These are phyloP conservation scores for Mortierella antarctica DNA, from an alignment of 192 early-diverging fungal species.

Conservation along the genomic window DNA sequence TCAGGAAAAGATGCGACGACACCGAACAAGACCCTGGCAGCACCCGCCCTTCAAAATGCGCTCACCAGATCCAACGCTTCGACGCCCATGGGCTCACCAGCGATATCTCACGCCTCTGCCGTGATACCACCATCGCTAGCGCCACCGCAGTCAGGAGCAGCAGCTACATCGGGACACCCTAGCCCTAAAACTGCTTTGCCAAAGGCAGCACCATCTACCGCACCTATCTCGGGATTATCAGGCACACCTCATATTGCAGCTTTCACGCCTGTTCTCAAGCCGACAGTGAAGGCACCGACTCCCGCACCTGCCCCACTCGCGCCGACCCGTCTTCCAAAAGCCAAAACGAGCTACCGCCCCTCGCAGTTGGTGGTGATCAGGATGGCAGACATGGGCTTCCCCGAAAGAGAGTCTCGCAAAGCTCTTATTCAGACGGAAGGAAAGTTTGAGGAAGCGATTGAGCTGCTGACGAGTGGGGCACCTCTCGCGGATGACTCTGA, in stretches of 20 bases:
- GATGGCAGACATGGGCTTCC: conserved; percentile 50
- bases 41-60: background rate
- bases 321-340: conserved; percentile 4
- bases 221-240: no score
- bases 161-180: no score
- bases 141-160: no score
- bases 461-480: conserved; percentile 33
- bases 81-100: conserved; percentile 16
- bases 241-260: no score
- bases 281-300: background rate
- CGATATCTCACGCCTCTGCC: background rate
- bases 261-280: background rate
- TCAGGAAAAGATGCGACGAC: conserved; percentile 15
- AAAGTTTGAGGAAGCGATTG: conserved; percentile 40
- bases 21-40: background rate
- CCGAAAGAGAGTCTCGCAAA: conserved; percentile 23
- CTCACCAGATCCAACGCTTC: conserved; percentile 1
- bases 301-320: background rate
- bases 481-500: conserved; percentile 45
- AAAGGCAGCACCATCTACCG: no score
- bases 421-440: conserved; percentile 49
- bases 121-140: background rate
- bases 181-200: no score
- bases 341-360: conserved; percentile 40
- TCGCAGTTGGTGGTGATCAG: conserved; percentile 29